Percentiles rank a stretch among this genome's conserved stretches.
These are phyloP conservation scores for Schoenoplectus tabernaemontani DNA, from an alignment of 202 grass and related monocot species.

Conservation along the genomic window DNA sequence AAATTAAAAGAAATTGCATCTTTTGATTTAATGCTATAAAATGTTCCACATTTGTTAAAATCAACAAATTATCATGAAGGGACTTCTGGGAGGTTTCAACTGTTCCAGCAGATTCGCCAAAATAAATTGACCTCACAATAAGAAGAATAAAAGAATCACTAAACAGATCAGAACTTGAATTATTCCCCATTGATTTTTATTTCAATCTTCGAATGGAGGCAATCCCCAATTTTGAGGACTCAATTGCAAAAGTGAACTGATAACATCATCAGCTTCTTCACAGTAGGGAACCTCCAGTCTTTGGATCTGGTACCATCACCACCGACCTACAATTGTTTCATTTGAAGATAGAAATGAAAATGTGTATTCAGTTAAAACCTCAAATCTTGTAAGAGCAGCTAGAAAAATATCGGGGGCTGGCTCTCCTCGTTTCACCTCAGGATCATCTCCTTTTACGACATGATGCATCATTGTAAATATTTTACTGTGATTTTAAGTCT, in stretches of 20 bases:
- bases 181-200: background rate
- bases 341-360: background rate
- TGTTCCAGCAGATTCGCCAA: background rate
- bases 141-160: background rate
- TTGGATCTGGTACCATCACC: constrained; percentile 41
- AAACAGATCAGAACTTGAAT: background rate
- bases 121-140: background rate
- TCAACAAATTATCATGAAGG: background rate
- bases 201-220: constrained; percentile 26
- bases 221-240: constrained; percentile 33
- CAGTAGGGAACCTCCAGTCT: constrained; percentile 22
- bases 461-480: constrained; percentile 43
- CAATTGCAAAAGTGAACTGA: constrained; percentile 35
- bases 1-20: background rate
- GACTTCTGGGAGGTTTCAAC: background rate
- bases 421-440: constrained; percentile 40
- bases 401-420: constrained; percentile 51
- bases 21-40: background rate
- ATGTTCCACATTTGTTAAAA: background rate
- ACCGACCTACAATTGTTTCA: constrained; percentile 22
- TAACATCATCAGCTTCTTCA: constrained; percentile 38
- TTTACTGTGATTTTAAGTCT: constrained; percentile 43
- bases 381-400: constrained; percentile 35
- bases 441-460: constrained; percentile 41
- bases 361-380: constrained; percentile 10